Base-by-base conservation (phyloP, 306 rosid genomes). In the Rosa rugosa region DNA sequence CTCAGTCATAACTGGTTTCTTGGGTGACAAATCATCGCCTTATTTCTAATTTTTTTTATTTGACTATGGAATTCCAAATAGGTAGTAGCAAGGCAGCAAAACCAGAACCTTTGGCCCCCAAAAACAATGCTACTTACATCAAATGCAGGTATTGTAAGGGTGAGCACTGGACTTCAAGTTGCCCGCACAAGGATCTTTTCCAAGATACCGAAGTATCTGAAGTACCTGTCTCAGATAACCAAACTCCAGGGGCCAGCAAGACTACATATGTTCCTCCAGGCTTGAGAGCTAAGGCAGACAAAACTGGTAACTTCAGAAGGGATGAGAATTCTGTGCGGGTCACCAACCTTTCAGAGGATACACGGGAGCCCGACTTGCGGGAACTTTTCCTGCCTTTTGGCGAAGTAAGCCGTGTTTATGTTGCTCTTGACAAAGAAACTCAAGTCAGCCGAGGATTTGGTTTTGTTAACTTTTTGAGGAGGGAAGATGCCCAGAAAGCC, bases 81-180 rank as follows among this genome's bases (percentile, higher is more conserved):
- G 97, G 97, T 2, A 11, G 51, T 69, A 69, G 90, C 79, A 94
- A 89, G 80, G 45, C 73, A 3, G 98, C 91, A 74, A 97, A 90
- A 50, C 79, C 97, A 80, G 93, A 89, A 59, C 75, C 96, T 0
- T 49, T 93, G 80, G 72, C 83, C 45, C 91, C 82, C 3, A 93
- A 84, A 46, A 84, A 12, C 0, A 49, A 51, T 18, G 97, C 94
- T 77, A 96, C 97, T 72, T 91, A 88, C 76, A 93, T 94, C 56
- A 94, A 89, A 94, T 94, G 97, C 83, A 87, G 97, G 76, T 87
- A 91, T 41, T 94, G 99, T 79, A 92, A 91, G 82, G 99, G 99
- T 62, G 99, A 94, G 71, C 97, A 94, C 78, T 94, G 97, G 97
- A 92, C 97, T 63, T 88, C 97, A n/a, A 88, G 91, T 80, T 94